Evolutionary conservation across 2,329 filamentous ascomycete genomes (phyloP).

Genomic region (Cryphonectria japonica): DNA sequence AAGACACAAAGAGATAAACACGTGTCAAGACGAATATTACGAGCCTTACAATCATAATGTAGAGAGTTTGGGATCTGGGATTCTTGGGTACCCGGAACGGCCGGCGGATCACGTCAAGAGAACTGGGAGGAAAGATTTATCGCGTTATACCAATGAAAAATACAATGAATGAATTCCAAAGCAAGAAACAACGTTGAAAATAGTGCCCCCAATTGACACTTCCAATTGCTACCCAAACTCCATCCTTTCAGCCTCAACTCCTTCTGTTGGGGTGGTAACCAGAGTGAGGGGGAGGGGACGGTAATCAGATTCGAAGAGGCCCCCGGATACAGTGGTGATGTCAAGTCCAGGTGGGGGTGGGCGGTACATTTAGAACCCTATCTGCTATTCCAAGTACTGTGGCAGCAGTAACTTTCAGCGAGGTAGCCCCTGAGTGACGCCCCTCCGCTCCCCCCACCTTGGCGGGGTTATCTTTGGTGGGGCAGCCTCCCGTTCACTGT

Average conservation of each 20-base stretch:
- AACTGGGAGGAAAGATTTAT: background rate
- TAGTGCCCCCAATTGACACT: background rate
- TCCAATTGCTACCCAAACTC: background rate
- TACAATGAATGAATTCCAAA: background rate
- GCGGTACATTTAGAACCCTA: background rate
- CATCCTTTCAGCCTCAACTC: background rate
- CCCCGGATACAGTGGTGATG: background rate
- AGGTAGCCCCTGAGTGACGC: background rate
- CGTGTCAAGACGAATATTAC: background rate
- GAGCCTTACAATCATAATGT: background rate
- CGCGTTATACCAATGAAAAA: background rate
- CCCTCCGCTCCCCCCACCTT: too few species aligned
- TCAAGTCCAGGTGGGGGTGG: background rate
- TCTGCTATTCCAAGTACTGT: background rate
- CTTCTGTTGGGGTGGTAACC: background rate
- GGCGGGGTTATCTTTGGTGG: constrained; percentile 8
- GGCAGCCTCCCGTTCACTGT: background rate
- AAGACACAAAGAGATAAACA: background rate
- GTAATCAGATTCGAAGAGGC: background rate
- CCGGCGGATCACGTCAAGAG: background rate
- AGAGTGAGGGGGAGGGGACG: background rate
- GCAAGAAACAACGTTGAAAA: background rate
- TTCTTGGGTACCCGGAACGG: background rate
- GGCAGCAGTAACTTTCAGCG: background rate
- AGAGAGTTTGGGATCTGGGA: background rate